Percentiles rank a stretch among this genome's conserved stretches.
Evolutionary conservation across 2,329 filamentous ascomycete genomes (phyloP).

Genomic region (Coniella lustricola): DNA sequence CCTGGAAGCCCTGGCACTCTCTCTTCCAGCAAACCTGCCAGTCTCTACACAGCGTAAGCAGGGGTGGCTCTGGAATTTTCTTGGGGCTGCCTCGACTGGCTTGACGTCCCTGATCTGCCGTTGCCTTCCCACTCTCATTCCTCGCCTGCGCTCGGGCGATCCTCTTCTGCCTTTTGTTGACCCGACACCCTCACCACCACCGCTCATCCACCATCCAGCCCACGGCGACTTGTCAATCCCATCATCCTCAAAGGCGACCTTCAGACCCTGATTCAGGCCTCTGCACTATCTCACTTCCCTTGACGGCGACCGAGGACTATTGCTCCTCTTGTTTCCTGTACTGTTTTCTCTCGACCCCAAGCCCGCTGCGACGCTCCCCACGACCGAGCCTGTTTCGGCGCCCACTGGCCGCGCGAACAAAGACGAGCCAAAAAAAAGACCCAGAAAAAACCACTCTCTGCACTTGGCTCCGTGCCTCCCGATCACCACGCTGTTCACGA

Average conservation of each 20-base stretch:
- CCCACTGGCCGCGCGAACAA: slow-evolving; percentile 6
- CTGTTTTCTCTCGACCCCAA: not conserved
- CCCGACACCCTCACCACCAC: slow-evolving; percentile 10
- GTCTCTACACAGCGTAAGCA: not conserved
- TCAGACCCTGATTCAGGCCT: slow-evolving; percentile 15
- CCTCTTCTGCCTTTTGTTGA: slow-evolving; percentile 11
- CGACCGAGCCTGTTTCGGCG: slow-evolving; percentile 7
- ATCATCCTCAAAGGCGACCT: slow-evolving; percentile 15
- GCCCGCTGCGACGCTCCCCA: slow-evolving; percentile 11
- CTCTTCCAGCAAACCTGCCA: not conserved
- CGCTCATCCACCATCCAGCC: too few species aligned
- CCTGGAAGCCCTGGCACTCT: too few species aligned
- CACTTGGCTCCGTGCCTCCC: slow-evolving; percentile 9
- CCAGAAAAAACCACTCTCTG: slow-evolving; percentile 11
- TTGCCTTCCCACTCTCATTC: slow-evolving; percentile 9
- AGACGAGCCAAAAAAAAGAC: slow-evolving; percentile 11
- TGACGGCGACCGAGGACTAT: slow-evolving; percentile 7
- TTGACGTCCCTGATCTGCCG: slow-evolving; percentile 12
- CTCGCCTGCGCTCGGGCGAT: not conserved
- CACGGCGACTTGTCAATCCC: slow-evolving; percentile 14
- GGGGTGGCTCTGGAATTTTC: slow-evolving; percentile 1
- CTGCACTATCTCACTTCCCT: slow-evolving; percentile 6
- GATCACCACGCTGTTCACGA: slow-evolving; percentile 2
- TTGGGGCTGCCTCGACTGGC: slow-evolving; percentile 5
- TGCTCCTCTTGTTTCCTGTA: slow-evolving; percentile 6